A percentile compares a stretch with the other conserved stretches of the same genome.
These are phyloP conservation scores for Lignosus rhinocerotis DNA, from an alignment of 1,284 basidiomycete species.

Conservation along the genomic window DNA sequence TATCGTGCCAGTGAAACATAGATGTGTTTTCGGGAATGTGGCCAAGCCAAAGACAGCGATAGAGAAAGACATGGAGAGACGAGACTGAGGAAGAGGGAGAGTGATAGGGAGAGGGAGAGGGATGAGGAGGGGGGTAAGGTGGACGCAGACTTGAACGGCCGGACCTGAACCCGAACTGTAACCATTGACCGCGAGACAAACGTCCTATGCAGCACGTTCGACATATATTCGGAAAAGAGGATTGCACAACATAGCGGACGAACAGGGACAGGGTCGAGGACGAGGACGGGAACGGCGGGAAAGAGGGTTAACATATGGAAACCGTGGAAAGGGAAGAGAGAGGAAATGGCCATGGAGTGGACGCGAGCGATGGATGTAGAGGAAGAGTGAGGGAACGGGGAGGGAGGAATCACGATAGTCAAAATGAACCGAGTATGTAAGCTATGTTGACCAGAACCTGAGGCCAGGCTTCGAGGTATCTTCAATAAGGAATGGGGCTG, in stretches of 20 bases:
- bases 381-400: neutral
- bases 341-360: neutral
- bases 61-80: no score
- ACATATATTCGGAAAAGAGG: slow-evolving; percentile 15
- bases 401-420: slow-evolving; percentile 6
- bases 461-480: slow-evolving; percentile 21
- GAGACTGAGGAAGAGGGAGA: no score
- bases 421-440: slow-evolving; percentile 25
- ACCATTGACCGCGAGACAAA: neutral
- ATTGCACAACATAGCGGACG: slow-evolving; percentile 16
- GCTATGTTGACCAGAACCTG: slow-evolving; percentile 8
- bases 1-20: neutral
- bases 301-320: neutral
- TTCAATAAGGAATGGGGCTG: slow-evolving; percentile 17
- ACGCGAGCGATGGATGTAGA: neutral
- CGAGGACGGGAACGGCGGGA: neutral
- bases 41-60: neutral
- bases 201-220: slow-evolving; percentile 11
- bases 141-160: neutral
- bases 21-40: neutral
- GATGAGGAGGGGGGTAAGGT: no score
- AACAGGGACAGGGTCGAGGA: neutral
- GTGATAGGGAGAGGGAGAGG: no score
- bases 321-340: neutral
- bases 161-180: no score